phyloP scores from a whole-genome alignment of 768 basidiomycete genomes.

The Cystobasidiopsis lactophilus region DNA sequence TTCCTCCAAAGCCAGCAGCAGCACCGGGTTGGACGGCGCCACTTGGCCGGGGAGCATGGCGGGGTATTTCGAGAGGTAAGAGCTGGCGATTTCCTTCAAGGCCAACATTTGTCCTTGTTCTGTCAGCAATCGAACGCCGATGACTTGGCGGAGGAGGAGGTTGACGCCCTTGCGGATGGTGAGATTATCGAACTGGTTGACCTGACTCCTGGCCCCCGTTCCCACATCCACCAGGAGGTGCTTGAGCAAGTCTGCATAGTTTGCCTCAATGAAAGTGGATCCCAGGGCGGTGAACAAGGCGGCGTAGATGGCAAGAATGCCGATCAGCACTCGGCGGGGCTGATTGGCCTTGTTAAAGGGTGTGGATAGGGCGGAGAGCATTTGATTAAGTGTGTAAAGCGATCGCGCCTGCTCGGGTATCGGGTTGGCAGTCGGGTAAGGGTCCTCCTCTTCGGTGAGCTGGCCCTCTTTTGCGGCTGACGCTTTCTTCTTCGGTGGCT shows the following conservation, averaged over 20 bases:
- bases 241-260: conserved; percentile 53
- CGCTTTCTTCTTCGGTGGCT: conserved; percentile 27
- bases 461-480: conserved; percentile 35
- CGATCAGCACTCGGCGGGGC: conserved; percentile 51
- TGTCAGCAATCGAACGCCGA: conserved; percentile 68
- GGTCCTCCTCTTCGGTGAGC: conserved; percentile 37
- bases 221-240: conserved; percentile 49
- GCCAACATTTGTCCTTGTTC: conserved; percentile 86
- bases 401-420: conserved; percentile 39
- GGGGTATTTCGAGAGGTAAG: conserved; percentile 77
- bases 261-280: conserved; percentile 49
- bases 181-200: conserved; percentile 50
- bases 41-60: conserved; percentile 70
- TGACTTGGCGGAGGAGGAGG: conserved; percentile 57
- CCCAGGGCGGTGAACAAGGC: conserved; percentile 57
- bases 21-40: conserved; percentile 42
- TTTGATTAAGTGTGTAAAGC: conserved; percentile 49
- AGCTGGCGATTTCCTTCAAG: conserved; percentile 58
- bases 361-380: conserved; percentile 55
- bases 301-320: conserved; percentile 71
- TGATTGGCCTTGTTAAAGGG: conserved; percentile 56
- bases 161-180: conserved; percentile 50
- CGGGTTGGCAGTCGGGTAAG: conserved; percentile 28
- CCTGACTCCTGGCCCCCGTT: conserved; percentile 25
- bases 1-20: conserved; percentile 57